These are phyloP conservation scores for Dendrobium nobile DNA, from an alignment of 106 monocot species.

Conservation along the genomic window DNA sequence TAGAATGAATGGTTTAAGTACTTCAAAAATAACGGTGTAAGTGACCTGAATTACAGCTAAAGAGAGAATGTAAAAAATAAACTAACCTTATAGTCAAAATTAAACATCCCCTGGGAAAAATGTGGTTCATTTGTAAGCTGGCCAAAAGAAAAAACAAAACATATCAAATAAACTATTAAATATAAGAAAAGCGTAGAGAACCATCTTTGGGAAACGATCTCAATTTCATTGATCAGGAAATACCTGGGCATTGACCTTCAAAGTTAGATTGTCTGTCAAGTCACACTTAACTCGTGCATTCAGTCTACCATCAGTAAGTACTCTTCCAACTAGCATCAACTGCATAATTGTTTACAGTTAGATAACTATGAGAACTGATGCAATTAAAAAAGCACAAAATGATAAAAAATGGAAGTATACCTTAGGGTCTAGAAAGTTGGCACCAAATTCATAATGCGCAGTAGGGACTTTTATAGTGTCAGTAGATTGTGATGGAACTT, in stretches of 20 bases:
- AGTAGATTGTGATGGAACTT: constrained; percentile 71
- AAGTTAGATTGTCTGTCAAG: constrained; percentile 78
- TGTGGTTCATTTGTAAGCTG: constrained; percentile 98
- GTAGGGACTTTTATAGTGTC: constrained; percentile 85
- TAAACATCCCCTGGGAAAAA: constrained; percentile 99
- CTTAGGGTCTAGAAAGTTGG: constrained; percentile 96
- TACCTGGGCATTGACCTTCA: constrained; percentile 97
- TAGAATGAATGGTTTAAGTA: not conserved
- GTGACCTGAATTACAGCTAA: not conserved
- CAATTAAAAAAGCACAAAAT: not conserved
- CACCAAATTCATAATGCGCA: constrained; percentile 94
- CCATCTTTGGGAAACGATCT: not conserved
- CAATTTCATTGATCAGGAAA: not conserved
- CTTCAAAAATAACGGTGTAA: not conserved
- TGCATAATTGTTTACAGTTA: constrained; percentile 19
- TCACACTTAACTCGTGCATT: constrained; percentile 98
- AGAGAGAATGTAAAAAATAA: not conserved
- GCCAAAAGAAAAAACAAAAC: not conserved
- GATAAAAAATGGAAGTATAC: constrained; percentile 16
- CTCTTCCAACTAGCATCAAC: constrained; percentile 96
- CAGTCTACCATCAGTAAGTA: constrained; percentile 91
- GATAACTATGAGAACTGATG: not conserved
- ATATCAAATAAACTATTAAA: not conserved
- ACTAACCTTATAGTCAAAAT: constrained; percentile 98
- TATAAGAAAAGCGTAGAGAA: not conserved